Evolutionary conservation across 2,329 filamentous ascomycete species (phyloP), one percentile per base, ranked within the genome.

Genomic region (Pseudopyricularia cyperi): DNA sequence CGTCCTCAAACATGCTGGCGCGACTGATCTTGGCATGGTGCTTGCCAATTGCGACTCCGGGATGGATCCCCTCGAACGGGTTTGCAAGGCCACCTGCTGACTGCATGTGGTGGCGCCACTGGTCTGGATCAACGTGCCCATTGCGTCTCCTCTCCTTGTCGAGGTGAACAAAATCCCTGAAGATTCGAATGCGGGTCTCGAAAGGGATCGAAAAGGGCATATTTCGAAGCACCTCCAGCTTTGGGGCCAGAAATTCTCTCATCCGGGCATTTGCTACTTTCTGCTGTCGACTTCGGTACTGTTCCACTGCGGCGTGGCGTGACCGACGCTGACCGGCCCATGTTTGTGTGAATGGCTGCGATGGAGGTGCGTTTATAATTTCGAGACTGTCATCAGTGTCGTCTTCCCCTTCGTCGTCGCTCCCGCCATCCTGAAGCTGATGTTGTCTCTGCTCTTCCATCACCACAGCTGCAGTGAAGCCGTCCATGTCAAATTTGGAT

Each of bases 151-250:
- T 82, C 50, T 75, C 66, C 64, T 93, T 89, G 66, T 98, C 93
- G 4, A 90, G 72, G 30, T 79, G 69, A n/a, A 97, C 87, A 60
- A 97, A 97, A 61, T 95, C 82, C 30, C 90, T 81, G 66, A 98
- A 97, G 24, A 97, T 91, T 63, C 89, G 82, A 4, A 98, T 93
- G 47, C 93, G 76, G 0, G 87, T 93, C 35, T 87, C 81, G 60
- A 98, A 98, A 0, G 91, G 93, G 46, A 98, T 93, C 58, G 91
- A 87, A 64, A 97, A 98, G 0, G 93, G 93, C 83, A 98, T 94
- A 61, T 97, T 94, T 58, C 93, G 85, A 50, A 98, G 68, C 5
- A 98, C 87, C 62, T 96, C 90, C 9, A 96, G 72, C 58, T 91
- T 84, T 1, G 93, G 91, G 0, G 86, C 88, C 55, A 95, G 81